These are phyloP conservation scores for Venturia carpophila DNA, from an alignment of 2,329 filamentous ascomycete genomes.

Conservation along the genomic window DNA sequence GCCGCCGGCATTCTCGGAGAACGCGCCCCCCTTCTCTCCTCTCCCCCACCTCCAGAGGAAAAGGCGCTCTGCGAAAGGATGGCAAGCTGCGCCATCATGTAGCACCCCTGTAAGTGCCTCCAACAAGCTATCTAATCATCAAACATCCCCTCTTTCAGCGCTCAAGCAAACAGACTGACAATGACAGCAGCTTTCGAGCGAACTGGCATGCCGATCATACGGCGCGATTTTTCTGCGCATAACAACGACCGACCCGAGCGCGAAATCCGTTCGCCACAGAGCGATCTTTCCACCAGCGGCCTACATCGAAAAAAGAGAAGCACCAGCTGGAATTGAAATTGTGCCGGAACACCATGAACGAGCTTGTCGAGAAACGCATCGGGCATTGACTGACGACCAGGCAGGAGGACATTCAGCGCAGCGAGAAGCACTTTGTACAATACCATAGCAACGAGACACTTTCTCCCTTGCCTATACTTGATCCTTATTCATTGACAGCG, in stretches of 20 bases:
- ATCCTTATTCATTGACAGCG: background rate
- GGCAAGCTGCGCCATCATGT: background rate
- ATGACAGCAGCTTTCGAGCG: background rate
- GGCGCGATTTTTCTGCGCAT: background rate
- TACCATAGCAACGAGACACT: background rate
- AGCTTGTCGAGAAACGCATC: no score
- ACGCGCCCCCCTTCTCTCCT: background rate
- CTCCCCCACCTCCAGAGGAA: background rate
- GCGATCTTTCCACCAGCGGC: background rate
- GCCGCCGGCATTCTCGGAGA: background rate
- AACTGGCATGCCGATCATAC: background rate
- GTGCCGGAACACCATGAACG: no score
- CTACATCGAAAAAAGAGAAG: background rate
- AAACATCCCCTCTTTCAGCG: background rate
- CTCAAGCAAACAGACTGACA: background rate
- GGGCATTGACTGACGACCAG: background rate
- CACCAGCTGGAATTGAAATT: background rate
- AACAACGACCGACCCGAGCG: background rate
- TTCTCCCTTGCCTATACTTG: background rate
- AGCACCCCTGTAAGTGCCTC: background rate
- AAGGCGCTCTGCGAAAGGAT: background rate
- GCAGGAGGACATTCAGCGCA: background rate
- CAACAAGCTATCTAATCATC: background rate
- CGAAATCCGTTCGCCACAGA: background rate
- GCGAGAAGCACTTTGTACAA: background rate